Evolutionary conservation across 179 eudicot genomes (phyloP), one percentile per base, ranked within the genome.

Genomic region (Beta corolliflora): DNA sequence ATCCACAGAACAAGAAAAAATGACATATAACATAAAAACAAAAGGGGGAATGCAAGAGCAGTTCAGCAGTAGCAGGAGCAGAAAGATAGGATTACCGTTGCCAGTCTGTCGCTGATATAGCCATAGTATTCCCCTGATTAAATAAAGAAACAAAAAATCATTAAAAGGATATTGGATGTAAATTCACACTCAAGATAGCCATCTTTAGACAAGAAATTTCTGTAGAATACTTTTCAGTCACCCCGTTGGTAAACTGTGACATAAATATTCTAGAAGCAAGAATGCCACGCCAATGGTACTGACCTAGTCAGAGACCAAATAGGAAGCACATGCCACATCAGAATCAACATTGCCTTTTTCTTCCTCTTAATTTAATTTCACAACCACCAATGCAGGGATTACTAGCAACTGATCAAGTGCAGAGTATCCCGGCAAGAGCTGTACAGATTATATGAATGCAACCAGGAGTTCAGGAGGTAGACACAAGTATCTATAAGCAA

Each of bases 51-150:
- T 14, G 48, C n/a, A 44, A 59, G 23, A 53, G 44, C 53, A 58
- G 74, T 48, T 55, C 45, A 56, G 66, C 46, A 77, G 63, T 15
- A 36, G 50, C 18, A 69, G 66, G 41, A 31, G n/a, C 21, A 15
- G 6, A 13, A 66, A 82, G 48, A 79, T 59, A 76, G 58, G 46
- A 53, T 65, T 92, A 95, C 99, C 99, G 87, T 95, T 89, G 80
- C 99, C 99, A 82, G 98, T 80, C 87, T 88, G 95, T 86, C 87
- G 90, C 89, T 73, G 92, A 79, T 94, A 93, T 71, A 91, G 78
- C 88, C 86, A 90, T 77, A 93, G 87, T 70, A 95, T 91, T 73
- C 94, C 98, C 94, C 97, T 95, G 92, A 82, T 80, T 31, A 65
- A 81, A 76, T 52, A 78, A 55, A 58, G 76, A 54, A 83, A 73